Percentiles rank a stretch among this genome's conserved stretches.
These are phyloP conservation scores for Phytophthora citricola DNA, from an alignment of 352 stramenopile genomes.

Conservation along the genomic window DNA sequence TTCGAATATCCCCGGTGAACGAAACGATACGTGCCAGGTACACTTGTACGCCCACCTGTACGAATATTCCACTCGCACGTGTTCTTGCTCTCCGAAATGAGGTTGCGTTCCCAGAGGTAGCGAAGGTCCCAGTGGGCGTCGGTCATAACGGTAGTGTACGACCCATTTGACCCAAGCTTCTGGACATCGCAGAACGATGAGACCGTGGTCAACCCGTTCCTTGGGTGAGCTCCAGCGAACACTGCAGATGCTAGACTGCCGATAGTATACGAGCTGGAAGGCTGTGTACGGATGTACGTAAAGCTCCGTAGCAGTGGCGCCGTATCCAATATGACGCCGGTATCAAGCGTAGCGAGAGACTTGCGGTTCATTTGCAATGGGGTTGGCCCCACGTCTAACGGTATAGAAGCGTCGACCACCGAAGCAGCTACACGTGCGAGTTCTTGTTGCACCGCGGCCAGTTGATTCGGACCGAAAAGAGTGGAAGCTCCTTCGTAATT, in stretches of 20 bases:
- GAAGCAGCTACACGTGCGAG: slow-evolving; percentile 35
- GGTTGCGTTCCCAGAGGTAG: slow-evolving; percentile 44
- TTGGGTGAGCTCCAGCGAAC: slow-evolving; percentile 60
- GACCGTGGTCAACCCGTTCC: slow-evolving; percentile 45
- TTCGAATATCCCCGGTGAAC: slow-evolving; percentile 59
- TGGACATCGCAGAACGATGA: slow-evolving; percentile 43
- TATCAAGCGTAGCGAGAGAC: neutral
- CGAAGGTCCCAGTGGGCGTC: slow-evolving; percentile 69
- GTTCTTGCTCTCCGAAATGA: slow-evolving; percentile 47
- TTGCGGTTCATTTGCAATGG: neutral
- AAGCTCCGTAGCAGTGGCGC: slow-evolving; percentile 24
- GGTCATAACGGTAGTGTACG: slow-evolving; percentile 49
- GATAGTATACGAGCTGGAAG: slow-evolving; percentile 34
- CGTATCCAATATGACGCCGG: neutral
- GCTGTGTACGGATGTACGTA: slow-evolving; percentile 37
- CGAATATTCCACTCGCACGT: slow-evolving; percentile 23
- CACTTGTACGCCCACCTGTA: slow-evolving; percentile 34
- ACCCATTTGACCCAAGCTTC: slow-evolving; percentile 6
- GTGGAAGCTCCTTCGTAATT: slow-evolving; percentile 80
- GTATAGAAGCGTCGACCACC: neutral
- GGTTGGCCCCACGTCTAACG: neutral
- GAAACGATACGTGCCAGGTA: slow-evolving; percentile 51
- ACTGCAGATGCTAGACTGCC: slow-evolving; percentile 40
- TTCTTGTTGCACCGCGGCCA: slow-evolving; percentile 65
- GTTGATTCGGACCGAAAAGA: slow-evolving; percentile 72